Evolutionary conservation across 1,139 yeast genomes (phyloP), one percentile per base, ranked within the genome.

Genomic region (Chernovozyma aurita): DNA sequence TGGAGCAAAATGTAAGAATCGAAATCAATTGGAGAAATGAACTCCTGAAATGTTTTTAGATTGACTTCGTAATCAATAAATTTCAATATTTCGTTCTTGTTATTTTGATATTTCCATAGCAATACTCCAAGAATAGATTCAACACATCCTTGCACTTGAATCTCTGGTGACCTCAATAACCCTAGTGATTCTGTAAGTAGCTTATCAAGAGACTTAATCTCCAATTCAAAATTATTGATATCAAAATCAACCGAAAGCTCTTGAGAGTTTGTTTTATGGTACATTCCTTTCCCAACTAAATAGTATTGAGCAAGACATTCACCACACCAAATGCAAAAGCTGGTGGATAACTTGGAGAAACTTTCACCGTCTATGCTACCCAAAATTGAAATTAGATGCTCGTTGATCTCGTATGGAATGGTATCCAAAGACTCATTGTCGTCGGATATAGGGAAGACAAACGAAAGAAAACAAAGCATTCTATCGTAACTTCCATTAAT

Each of bases 241-340:
- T 32, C 29, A 3, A 38, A 14, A 22, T 36, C 42, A 5, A 31
- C 36, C 27, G 36, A 44, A 17, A 52, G 52, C 18, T 39, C 34
- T 25, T 26, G 42, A 34, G n/a, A 33, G 34, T 6, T 43, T 34
- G 3, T 45, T 30, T 8, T 14, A 18, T 16, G 15, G 11, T 4
- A 6, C 5, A 16, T 32, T 4, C 12, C 28, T 12, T 42, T 44
- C 7, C 57, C 55, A 7, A 41, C 35, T 14, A 60, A 42, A 43
- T 70, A 75, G 39, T 51, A 70, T 2, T 53, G 44, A 0, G 78
- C 76, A 16, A 77, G 47, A 38, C 65, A 66, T 13, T 58, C 54
- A 0, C 71, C 70, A 33, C 65, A 55, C 74, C 80, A 76, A 1
- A 52, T 17, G 3, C 51, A 51, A 40, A 72, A 63, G 1, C 15